phyloP scores from a whole-genome alignment of 1,139 yeast species.

The Pichia sp. region DNA sequence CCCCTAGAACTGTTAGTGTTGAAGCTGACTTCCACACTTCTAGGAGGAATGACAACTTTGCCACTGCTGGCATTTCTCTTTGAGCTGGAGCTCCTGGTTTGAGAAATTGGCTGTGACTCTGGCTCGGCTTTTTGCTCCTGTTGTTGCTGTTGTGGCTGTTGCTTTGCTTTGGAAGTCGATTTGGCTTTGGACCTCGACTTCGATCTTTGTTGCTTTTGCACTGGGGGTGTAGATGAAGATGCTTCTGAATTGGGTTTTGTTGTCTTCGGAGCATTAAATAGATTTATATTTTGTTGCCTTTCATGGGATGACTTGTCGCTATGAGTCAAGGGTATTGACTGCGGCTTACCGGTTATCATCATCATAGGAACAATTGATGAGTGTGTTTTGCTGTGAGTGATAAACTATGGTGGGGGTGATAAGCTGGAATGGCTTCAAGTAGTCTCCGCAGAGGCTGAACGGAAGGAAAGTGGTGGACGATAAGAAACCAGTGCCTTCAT shows the following conservation, averaged over 20 bases:
- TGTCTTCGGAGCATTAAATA: neutral
- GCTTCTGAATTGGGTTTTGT: neutral
- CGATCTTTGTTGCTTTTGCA: neutral
- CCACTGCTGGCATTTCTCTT: neutral
- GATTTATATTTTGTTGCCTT: neutral
- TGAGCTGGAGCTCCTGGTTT: neutral
- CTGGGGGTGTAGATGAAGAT: neutral
- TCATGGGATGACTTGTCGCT: neutral
- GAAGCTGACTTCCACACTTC: conserved; percentile 19
- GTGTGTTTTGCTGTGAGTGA: neutral
- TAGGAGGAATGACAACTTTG: conserved; percentile 24
- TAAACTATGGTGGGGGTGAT: neutral
- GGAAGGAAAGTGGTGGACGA: neutral
- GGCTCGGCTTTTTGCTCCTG: neutral
- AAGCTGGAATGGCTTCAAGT: neutral
- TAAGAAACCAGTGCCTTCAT: neutral
- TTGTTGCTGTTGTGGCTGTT: neutral
- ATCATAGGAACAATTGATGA: conserved; percentile 3
- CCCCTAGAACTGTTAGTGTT: conserved; percentile 9
- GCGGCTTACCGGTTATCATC: conserved; percentile 16
- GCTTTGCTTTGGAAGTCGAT: neutral
- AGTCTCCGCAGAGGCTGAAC: neutral
- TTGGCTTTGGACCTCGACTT: neutral
- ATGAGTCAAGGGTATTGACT: conserved; percentile 6
- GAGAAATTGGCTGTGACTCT: neutral